phyloP scores from a whole-genome alignment of 2,329 filamentous ascomycete species.

The Stagonosporopsis vannaccii region DNA sequence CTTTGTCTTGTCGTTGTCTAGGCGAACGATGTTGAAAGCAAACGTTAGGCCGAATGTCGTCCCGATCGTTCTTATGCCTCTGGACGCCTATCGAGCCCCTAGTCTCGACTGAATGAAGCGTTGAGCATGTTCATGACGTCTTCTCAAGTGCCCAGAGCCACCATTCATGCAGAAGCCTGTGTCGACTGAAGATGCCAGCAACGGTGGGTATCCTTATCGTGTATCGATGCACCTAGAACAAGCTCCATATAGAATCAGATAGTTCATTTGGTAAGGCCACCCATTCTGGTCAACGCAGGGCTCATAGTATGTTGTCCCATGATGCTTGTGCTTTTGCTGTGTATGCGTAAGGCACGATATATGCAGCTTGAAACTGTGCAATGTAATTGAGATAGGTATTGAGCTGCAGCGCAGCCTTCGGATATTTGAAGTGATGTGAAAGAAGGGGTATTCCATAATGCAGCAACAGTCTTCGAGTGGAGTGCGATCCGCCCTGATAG shows the following conservation, averaged over 20 bases:
- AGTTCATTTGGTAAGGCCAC: not conserved
- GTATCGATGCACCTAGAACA: not conserved
- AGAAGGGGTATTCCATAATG: conserved; percentile 11
- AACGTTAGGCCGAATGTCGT: not conserved
- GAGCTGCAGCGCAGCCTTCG: not conserved
- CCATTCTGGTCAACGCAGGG: not conserved
- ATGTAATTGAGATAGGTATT: not conserved
- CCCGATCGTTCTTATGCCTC: not conserved
- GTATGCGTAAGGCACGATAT: not conserved
- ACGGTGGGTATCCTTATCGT: not conserved
- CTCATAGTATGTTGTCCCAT: not conserved
- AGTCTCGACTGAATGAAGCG: not conserved
- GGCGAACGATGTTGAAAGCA: not conserved
- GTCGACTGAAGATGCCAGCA: too few species aligned
- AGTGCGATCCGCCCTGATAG: not conserved
- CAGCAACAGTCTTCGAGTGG: not conserved
- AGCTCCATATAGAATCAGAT: not conserved
- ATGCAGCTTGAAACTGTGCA: not conserved
- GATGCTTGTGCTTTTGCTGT: not conserved
- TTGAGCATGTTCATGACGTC: not conserved
- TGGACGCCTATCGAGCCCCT: not conserved
- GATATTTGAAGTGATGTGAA: not conserved
- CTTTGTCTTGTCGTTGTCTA: not conserved
- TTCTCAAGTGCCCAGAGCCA: not conserved
- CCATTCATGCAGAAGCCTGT: not conserved